Percentiles rank a stretch among this genome's conserved stretches.
Evolutionary conservation across 306 rosid species (phyloP).

Genomic region (Dicorynia guianensis): DNA sequence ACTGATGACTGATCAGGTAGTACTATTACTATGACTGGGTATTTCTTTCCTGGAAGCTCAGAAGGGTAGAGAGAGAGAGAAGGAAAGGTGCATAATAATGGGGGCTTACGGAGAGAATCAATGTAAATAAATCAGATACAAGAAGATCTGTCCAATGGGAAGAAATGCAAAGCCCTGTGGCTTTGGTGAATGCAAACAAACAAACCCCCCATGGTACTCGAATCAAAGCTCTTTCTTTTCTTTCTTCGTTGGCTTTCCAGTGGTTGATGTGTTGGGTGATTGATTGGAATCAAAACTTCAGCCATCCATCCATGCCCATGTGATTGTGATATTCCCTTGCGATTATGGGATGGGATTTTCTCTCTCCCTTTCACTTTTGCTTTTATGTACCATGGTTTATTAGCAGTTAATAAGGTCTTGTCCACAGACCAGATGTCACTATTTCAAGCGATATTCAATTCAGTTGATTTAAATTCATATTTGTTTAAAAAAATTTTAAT

Average conservation of each 20-base stretch:
- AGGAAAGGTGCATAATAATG: not conserved
- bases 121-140: too few relatives aligned
- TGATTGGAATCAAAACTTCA: conserved; percentile 50
- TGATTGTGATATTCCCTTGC: conserved; percentile 47
- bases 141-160: not conserved
- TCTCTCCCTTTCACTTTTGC: not conserved
- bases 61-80: too few relatives aligned
- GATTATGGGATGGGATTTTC: conserved; percentile 28
- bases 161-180: conserved; percentile 33
- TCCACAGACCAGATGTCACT: too few relatives aligned
- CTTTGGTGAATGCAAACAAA: conserved; percentile 11
- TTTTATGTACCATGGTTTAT: too few relatives aligned
- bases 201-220: too few relatives aligned
- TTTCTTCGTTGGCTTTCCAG: conserved; percentile 5
- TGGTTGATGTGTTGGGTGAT: conserved; percentile 34
- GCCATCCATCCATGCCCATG: conserved; percentile 46
- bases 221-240: too few relatives aligned
- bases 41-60: not conserved
- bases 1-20: conserved; percentile 17
- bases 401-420: too few relatives aligned
- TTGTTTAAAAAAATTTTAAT: too few relatives aligned
- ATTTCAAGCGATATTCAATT: too few relatives aligned
- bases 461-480: too few relatives aligned
- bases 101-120: not conserved
- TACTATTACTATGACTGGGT: not conserved